Conservation (phyloP, 2,329 filamentous ascomycete species). For the Escovopsis sp. region DNA sequence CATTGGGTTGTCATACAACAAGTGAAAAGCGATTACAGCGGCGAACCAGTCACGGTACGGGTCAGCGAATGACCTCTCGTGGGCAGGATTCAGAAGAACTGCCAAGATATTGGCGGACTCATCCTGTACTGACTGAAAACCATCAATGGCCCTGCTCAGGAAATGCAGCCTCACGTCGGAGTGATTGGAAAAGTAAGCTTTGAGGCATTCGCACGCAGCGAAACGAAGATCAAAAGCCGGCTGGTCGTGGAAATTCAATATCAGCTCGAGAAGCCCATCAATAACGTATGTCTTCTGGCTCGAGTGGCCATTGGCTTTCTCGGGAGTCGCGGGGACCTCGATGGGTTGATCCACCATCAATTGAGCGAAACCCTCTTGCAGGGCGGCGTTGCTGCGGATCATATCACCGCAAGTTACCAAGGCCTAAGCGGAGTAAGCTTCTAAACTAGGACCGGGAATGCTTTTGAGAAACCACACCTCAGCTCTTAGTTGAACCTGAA, state of each 20-base stretch:
- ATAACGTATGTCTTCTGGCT: slow-evolving; percentile 66
- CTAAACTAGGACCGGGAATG: slow-evolving; percentile 1
- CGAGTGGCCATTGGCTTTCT: slow-evolving; percentile 31
- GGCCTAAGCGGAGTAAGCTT: slow-evolving; percentile 36
- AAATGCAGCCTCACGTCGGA: slow-evolving; percentile 73
- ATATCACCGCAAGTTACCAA: slow-evolving; percentile 75
- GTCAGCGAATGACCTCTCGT: slow-evolving; percentile 50
- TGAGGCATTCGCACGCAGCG: slow-evolving; percentile 78
- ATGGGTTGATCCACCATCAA: slow-evolving; percentile 55
- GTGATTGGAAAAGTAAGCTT: slow-evolving; percentile 81
- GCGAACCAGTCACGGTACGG: slow-evolving; percentile 88
- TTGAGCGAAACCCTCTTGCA: slow-evolving; percentile 85
- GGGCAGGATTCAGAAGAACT: slow-evolving; percentile 56
- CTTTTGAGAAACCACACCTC: slow-evolving; percentile 39
- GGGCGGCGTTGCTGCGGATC: slow-evolving; percentile 61
- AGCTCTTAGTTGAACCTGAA: slow-evolving; percentile 64
- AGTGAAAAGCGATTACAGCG: slow-evolving; percentile 69
- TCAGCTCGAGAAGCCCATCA: slow-evolving; percentile 76
- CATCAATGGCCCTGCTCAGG: slow-evolving; percentile 73
- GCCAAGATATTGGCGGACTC: slow-evolving; percentile 81
- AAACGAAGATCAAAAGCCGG: slow-evolving; percentile 66
- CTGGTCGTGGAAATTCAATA: slow-evolving; percentile 51
- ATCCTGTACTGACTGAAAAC: slow-evolving; percentile 61
- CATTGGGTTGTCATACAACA: slow-evolving; percentile 65
- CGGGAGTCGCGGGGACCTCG: slow-evolving; percentile 22